These are phyloP conservation scores for Alisma plantagoaquatica DNA, from an alignment of 106 monocot genomes.

Conservation along the genomic window DNA sequence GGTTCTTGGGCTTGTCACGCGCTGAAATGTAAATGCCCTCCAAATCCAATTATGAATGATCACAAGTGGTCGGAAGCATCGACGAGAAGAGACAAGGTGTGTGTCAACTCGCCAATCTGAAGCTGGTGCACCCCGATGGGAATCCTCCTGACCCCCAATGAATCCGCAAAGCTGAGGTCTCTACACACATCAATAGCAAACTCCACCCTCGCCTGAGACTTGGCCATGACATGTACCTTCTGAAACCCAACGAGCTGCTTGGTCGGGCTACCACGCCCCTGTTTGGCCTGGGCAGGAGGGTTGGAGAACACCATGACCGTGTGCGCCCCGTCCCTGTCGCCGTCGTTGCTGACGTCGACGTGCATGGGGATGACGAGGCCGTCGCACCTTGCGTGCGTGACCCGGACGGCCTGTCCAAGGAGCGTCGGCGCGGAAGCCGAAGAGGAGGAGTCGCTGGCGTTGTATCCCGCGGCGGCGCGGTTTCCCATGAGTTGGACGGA, in stretches of 20 bases:
- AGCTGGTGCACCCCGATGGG: conserved; percentile 58
- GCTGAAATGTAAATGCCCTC: no score
- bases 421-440: neutral
- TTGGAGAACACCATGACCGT: conserved; percentile 40
- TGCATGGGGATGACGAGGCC: conserved; percentile 29
- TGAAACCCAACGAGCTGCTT: conserved; percentile 60
- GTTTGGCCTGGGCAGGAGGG: conserved; percentile 24
- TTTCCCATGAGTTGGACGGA: conserved; percentile 25
- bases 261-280: conserved; percentile 13
- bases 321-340: conserved; percentile 40
- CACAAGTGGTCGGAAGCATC: no score
- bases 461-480: neutral
- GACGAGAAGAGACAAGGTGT: conserved; percentile 29
- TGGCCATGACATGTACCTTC: conserved; percentile 47
- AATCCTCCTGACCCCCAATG: conserved; percentile 45
- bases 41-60: no score
- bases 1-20: no score
- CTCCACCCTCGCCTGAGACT: conserved; percentile 14
- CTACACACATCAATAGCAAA: conserved; percentile 57
- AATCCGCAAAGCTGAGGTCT: conserved; percentile 52
- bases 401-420: conserved; percentile 22
- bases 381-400: conserved; percentile 35
- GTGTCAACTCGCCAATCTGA: conserved; percentile 50
- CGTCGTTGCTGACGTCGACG: conserved; percentile 46
- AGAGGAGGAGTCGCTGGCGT: neutral